Evolutionary conservation across 2,329 filamentous ascomycete species (phyloP).

Genomic region (Neofusicoccum laricinum): DNA sequence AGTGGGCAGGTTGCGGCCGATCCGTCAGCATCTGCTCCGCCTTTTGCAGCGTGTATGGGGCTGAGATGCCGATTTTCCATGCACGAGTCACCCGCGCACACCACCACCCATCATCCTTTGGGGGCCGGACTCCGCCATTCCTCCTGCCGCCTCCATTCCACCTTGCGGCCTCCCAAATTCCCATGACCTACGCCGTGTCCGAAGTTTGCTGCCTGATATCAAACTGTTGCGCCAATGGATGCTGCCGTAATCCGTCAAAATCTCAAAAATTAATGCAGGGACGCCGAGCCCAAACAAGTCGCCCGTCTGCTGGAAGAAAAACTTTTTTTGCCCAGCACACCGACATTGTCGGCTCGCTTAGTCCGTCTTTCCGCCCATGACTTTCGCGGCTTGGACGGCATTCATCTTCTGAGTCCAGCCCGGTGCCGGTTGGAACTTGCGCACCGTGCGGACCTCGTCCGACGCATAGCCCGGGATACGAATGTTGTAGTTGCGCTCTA

Average conservation of each 20-base stretch:
- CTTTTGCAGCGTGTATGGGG: slow-evolving; percentile 8
- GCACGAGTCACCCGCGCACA: slow-evolving; percentile 9
- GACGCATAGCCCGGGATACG: slow-evolving; percentile 90
- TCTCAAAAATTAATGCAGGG: not conserved
- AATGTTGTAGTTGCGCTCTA: slow-evolving; percentile 66
- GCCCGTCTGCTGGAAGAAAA: not conserved
- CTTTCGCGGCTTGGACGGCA: slow-evolving; percentile 91
- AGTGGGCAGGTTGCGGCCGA: not conserved
- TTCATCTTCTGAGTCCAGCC: slow-evolving; percentile 98
- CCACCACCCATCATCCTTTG: not conserved
- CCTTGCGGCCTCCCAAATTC: not conserved
- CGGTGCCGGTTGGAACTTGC: slow-evolving; percentile 83
- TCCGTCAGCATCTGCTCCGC: slow-evolving; percentile 3
- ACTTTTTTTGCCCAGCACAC: not conserved
- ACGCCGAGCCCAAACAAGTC: not conserved
- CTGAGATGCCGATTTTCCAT: slow-evolving; percentile 12
- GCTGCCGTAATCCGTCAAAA: not conserved
- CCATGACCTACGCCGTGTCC: not conserved
- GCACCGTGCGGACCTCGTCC: slow-evolving; percentile 89
- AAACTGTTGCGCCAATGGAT: not conserved
- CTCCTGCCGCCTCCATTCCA: not conserved
- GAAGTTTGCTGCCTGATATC: not conserved
- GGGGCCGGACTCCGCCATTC: not conserved
- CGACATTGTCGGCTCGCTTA: slow-evolving; percentile 10
- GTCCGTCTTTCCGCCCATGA: slow-evolving; percentile 47